Evolutionary conservation across 345 rosid species (phyloP).

Genomic region (Gynandropsis gynandra): DNA sequence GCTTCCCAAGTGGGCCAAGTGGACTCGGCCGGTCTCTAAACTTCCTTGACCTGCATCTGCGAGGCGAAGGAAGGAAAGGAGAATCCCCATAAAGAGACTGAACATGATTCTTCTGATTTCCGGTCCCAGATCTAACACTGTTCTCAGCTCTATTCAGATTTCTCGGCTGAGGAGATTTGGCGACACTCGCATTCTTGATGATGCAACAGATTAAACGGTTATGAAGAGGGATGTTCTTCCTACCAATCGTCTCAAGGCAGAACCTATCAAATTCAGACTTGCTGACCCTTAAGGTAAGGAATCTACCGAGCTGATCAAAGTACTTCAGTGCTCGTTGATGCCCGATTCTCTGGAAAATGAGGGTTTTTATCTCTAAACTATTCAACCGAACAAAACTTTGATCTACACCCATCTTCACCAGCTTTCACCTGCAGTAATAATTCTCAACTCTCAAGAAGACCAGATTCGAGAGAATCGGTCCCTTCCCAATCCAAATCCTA

Average conservation of each 20-base stretch:
- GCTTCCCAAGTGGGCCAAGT: conserved; percentile 74
- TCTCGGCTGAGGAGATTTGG: conserved; percentile 47
- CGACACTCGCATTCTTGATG: conserved; percentile 55
- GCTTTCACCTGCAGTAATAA: conserved; percentile 5
- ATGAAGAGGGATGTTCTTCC: conserved; percentile 63
- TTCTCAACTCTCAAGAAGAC: conserved; percentile 13
- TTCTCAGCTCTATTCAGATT: conserved; percentile 27
- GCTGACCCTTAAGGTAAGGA: conserved; percentile 47
- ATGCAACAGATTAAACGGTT: conserved; percentile 61
- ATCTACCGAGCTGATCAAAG: conserved; percentile 59
- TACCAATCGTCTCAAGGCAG: conserved; percentile 55
- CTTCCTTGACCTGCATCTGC: conserved; percentile 66
- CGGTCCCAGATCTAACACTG: conserved; percentile 16
- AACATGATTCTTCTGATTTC: not conserved
- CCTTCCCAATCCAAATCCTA: conserved; percentile 3
- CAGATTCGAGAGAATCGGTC: conserved; percentile 9
- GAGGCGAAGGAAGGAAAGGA: conserved; percentile 55
- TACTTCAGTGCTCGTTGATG: conserved; percentile 58
- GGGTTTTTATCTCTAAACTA: conserved; percentile 16
- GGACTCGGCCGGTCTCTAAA: conserved; percentile 76
- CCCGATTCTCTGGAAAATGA: conserved; percentile 42
- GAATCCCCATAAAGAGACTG: conserved; percentile 32
- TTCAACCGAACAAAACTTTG: conserved; percentile 13
- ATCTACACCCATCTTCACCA: conserved; percentile 25
- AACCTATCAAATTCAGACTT: conserved; percentile 62